phyloP scores from a whole-genome alignment of 129 eudicot genomes.

The Artemisia annua region DNA sequence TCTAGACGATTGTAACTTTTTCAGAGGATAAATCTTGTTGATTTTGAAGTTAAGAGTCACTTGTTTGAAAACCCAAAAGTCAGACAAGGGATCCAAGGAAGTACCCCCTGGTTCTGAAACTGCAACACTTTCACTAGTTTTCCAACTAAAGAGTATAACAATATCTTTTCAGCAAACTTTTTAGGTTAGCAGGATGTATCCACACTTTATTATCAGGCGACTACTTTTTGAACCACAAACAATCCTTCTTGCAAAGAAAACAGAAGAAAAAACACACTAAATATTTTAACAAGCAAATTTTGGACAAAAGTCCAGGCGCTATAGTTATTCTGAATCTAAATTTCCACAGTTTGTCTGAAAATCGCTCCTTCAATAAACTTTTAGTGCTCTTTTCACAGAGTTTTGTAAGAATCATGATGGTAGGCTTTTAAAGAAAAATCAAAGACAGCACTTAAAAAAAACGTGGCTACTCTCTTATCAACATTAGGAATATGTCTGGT shows the following conservation, averaged over 20 bases:
- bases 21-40: not conserved
- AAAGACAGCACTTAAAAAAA: not conserved
- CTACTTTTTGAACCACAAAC: not conserved
- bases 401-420: not conserved
- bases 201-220: constrained; percentile 2
- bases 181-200: constrained; percentile 4
- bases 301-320: not conserved
- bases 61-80: too few species aligned
- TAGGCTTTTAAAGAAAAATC: not conserved
- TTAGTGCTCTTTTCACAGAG: not conserved
- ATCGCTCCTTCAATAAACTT: not conserved
- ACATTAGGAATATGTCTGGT: not conserved
- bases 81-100: too few species aligned
- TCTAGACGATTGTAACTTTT: not conserved
- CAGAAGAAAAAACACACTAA: not conserved
- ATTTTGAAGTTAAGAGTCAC: too few species aligned
- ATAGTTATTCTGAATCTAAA: constrained; percentile 5
- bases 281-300: not conserved
- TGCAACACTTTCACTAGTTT: too few species aligned
- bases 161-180: not conserved
- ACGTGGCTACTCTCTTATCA: too few species aligned
- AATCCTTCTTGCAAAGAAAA: not conserved
- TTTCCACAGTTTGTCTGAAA: constrained; percentile 1
- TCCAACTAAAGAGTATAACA: too few species aligned
- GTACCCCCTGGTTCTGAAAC: too few species aligned